Evolutionary conservation across 495 filamentous ascomycete species (phyloP), one percentile per base, ranked within the genome.

Genomic region (Hypoxylon fragiforme): DNA sequence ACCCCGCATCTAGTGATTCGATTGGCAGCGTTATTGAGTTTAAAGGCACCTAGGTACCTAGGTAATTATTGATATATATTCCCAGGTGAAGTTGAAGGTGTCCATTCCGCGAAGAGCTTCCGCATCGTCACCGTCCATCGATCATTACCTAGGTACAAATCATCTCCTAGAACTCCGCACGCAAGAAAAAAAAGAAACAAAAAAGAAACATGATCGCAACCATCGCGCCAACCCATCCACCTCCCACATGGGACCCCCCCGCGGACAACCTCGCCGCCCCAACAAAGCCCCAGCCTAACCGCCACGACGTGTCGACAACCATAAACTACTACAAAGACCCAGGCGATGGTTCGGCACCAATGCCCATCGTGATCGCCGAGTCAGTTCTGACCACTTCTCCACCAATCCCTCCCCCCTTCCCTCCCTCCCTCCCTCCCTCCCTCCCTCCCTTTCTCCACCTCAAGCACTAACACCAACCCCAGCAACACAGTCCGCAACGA

Each of bases 291-390:
- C 48, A 28, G 31, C 46, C 15, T 7, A 41, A 26, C 18, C 51
- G 46, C 13, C 65, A 65, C 19, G 40, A 85, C 55, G 73, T 85
- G 28, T 62, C 72, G 6, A 80, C 83, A 0, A 73, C 66, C 2
- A 72, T 88, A 30, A 81, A 85, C 67, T 88, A 84, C 67, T 76
- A 78, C 64, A 78, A 82, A 49, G 81, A 83, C 28, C 74, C 78
- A 6, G 81, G 77, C 30, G 85, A 88, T 63, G 83, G 85, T 6
- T 81, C 78, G 5, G 66, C 72, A 3, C 82, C 82, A 0, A 65
- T 63, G 2, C 82, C 84, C 0, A 73, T 68, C 48, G 74, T 77
- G 51, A 77, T 79, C 3, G 74, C 74, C 30, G 47, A 71, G 70
- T 72, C 51, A 60, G 58, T 16, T 16, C 4, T 6, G 34, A n/a